Evolutionary conservation across 495 filamentous ascomycete genomes (phyloP).

Genomic region (Entonaema liquescens): DNA sequence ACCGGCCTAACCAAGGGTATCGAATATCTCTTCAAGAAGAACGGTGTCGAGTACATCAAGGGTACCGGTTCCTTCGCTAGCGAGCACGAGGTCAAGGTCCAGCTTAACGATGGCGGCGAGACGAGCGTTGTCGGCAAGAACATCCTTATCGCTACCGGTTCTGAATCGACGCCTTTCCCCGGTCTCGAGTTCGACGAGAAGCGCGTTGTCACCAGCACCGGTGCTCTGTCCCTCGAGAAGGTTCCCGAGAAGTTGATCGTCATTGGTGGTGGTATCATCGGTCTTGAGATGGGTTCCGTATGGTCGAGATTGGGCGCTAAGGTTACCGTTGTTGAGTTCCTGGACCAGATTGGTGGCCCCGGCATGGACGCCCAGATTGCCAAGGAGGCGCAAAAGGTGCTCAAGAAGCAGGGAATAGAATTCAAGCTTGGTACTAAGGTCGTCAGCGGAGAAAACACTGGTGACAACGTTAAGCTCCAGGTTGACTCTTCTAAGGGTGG

Average conservation of each 20-base stretch:
- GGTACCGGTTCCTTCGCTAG: constrained; percentile 86
- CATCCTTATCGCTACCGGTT: constrained; percentile 95
- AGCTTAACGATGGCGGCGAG: constrained; percentile 90
- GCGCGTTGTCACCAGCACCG: constrained; percentile 94
- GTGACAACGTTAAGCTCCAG: constrained; percentile 77
- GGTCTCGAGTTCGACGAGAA: constrained; percentile 96
- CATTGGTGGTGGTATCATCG: constrained; percentile 98
- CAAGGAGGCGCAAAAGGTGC: constrained; percentile 90
- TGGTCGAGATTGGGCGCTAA: constrained; percentile 93
- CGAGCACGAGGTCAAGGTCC: constrained; percentile 90
- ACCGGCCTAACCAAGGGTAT: constrained; percentile 92
- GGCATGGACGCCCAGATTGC: constrained; percentile 97
- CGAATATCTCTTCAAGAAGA: constrained; percentile 98
- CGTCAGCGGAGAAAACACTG: constrained; percentile 78
- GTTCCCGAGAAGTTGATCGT: constrained; percentile 98
- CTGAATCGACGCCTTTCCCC: constrained; percentile 94
- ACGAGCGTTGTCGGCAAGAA: constrained; percentile 86
- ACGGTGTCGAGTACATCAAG: constrained; percentile 95
- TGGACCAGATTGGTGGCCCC: constrained; percentile 94
- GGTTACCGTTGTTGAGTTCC: constrained; percentile 96
- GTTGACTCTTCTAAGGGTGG: constrained; percentile 96
- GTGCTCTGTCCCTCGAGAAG: constrained; percentile 85
- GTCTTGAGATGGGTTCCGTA: constrained; percentile 98
- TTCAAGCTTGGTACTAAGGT: constrained; percentile 99
- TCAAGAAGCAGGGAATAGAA: constrained; percentile 96